Evolutionary conservation across 1,284 basidiomycete species (phyloP).

Genomic region (Veloboletus limbatus): DNA sequence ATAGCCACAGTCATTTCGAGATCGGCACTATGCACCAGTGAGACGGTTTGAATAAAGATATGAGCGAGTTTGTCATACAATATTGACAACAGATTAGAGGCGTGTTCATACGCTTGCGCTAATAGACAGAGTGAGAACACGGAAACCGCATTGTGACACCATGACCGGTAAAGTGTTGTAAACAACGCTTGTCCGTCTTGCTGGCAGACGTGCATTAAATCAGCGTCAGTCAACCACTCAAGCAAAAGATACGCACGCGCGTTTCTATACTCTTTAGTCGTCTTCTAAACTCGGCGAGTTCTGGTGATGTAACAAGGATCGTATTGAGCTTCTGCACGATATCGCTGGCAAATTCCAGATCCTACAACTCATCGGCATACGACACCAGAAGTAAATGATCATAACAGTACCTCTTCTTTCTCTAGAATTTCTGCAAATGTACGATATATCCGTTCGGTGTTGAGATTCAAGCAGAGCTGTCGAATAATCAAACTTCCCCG

Average conservation of each 20-base stretch:
- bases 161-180: conserved; percentile 90
- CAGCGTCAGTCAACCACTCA: conserved; percentile 7
- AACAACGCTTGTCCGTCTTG: conserved; percentile 95
- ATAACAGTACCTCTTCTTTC: conserved; percentile 79
- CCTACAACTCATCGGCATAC: conserved; percentile 43
- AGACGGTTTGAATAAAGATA: conserved; percentile 2
- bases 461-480: conserved; percentile 91
- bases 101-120: conserved; percentile 98
- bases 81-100: conserved; percentile 94
- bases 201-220: conserved; percentile 35
- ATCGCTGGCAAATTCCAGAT: conserved; percentile 94
- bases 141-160: conserved; percentile 98
- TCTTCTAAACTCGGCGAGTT: conserved; percentile 91
- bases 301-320: conserved; percentile 95
- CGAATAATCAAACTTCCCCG: conserved; percentile 95
- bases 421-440: conserved; percentile 97
- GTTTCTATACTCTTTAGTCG: conserved; percentile 92
- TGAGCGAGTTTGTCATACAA: conserved; percentile 61
- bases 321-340: conserved; percentile 98
- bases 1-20: conserved; percentile 94
- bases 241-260: conserved; percentile 53
- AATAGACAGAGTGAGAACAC: conserved; percentile 95
- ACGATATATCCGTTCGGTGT: conserved; percentile 93
- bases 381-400: background rate
- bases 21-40: conserved; percentile 66